Base-by-base conservation (phyloP, 2,329 filamentous ascomycete genomes). In the Nannizzia gypsea region DNA sequence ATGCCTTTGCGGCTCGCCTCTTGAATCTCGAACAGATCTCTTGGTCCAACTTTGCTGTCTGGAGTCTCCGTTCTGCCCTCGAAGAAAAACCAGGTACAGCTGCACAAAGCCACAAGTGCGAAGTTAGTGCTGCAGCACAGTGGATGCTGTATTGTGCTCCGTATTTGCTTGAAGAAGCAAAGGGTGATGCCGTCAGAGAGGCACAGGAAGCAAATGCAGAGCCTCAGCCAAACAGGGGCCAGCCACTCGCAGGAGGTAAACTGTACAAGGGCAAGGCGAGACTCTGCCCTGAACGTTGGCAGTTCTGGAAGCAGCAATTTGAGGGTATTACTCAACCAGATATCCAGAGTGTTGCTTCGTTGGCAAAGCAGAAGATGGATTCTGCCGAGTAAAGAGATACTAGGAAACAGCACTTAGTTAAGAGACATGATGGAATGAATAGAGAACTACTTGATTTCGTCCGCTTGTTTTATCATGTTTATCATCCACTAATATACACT, bases 21-120 rank as follows among this genome's bases (percentile, higher is more conserved):
- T 31, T 56, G 54, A 56, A 56, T 17, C 34, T 56, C 24, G 34
- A 42, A 1, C 17, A 38, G 38, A 11, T 56, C 2, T 22, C n/a
- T 31, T 56, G 54, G 54, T 56, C 54, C 11, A 38, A 56, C 54
- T 56, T 56, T 34, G 54, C 54, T 15, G 54, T 56, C 31, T 56
- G 54, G 54, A 40, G 31, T 40, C 54, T 56, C 9, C 54, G 54
- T 6, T 40, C 54, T 40, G 54, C 31, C 6, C 54, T 56, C 6
- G 54, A 56, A 42, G 54, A 56, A 6, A 9, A 6, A 22, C 54
- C 34, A 6, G n/a, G 4, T 15, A 40, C 22, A 8, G 22, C 13
- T 15, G 54, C 31, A 6, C 31, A 56, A 42, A 40, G 34, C 26
- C 34, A 42, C 26, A 31, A 40, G 11, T 56, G 54, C 13, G n/a